Evolutionary conservation across 2,329 filamentous ascomycete species (phyloP), one percentile per base, ranked within the genome.

Genomic region (Ceratocystis destructans): DNA sequence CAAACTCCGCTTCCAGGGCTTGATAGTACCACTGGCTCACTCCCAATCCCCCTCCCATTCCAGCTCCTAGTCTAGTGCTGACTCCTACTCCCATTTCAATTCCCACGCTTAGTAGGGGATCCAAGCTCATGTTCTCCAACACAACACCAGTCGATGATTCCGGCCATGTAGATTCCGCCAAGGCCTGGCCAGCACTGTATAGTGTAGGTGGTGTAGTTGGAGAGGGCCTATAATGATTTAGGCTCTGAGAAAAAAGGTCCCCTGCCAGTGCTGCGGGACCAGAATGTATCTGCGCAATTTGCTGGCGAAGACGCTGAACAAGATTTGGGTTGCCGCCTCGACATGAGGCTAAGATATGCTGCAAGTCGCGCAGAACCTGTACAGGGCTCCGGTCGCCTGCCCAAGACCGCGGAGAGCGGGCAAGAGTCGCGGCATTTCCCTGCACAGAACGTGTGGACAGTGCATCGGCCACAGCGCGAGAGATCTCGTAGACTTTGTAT

Each of bases 401-500:
- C 37, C 37, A 41, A 12, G 37, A 41, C 37, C 12, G 37, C 37
- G 10, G 15, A 4, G 37, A 41, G 53, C 15, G 53, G 53, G 22
- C 53, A 15, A 57, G 20, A 57, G 53, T 22, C 1, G 25, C 53
- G 6, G 53, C 4, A 22, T 22, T 20, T 20, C 48, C 66, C 62
- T 53, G 46, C 65, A 8, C 6, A 69, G 66, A 5, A 65, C 64
- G 64, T 71, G 67, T 72, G 3, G 73, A 70, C 59, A 77, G 71
- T 1, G 75, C 74, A 37, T 79, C 78, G 20, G 75, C 74, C 0
- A 79, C 77, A 0, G 77, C 76, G 10, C 74, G 77, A 0, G 78
- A 78, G 57, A 79, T 79, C 67, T 79, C 77, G 62, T 75, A 79
- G 1, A 78, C 78, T 62, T 79, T 79, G 69, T 77, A 77, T 70